Base-by-base conservation (phyloP, 2,329 filamentous ascomycete genomes). In the Emmonsiellopsis sp. region DNA sequence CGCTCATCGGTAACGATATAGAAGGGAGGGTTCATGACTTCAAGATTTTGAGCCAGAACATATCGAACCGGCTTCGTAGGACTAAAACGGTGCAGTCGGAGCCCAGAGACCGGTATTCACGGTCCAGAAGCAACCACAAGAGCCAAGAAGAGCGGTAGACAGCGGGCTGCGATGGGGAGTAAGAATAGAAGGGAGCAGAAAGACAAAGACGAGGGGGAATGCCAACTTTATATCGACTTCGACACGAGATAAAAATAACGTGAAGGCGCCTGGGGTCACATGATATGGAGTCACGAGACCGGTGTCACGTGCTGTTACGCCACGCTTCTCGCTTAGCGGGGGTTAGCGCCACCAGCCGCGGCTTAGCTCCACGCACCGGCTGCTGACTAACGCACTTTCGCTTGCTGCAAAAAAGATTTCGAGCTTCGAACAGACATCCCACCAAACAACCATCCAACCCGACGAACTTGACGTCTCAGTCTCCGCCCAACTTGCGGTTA, bases 401-500 rank as follows among this genome's bases (percentile, higher is more conserved):
- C 42, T 52, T 52, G 40, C 33, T 37, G 31, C n/a, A 14, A 43
- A 13, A 8, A 6, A 17, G 17, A 42, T 36, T 37, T 37, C 37
- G 34, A 39, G 21, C 33, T 45, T 27, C 37, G 42, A 37, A 53
- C 44, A 13, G 6, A 39, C n/a, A 49, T 34, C 14, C 5, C 17
- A 9, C 32, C 39, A 48, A 32, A 31, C 42, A 42, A n/a, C 53
- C 40, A 52, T 55, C 33, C 51, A 49, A 14, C 53, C 58, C 62
- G 60, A 59, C 82, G 87, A 86, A 95, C 89, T 88, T 82, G 88
- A 93, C 55, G 90, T 86, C 82, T 94, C 92, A 96, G 92, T 97
- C 92, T 95, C 92, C 92, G 91, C 87, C 82, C 85, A 87, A 85
- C 74, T 68, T 75, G 88, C 90, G 92, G 92, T 96, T 95, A 95